Base-by-base conservation (phyloP, 2,329 filamentous ascomycete genomes). In the Beauveria medogensis region DNA sequence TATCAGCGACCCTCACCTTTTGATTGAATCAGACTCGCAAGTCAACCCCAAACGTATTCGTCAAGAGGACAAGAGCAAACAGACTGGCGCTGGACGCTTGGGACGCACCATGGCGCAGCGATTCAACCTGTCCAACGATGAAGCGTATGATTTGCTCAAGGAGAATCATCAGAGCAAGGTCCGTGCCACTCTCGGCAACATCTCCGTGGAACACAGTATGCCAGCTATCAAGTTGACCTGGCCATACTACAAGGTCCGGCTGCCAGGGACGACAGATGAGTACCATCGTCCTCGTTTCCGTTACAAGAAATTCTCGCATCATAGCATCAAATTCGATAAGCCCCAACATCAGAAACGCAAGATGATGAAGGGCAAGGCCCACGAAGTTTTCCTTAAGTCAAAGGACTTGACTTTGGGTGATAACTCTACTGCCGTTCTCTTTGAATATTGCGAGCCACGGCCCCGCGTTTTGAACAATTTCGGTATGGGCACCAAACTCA, bases 101-200 rank as follows among this genome's bases (percentile, higher is more conserved):
- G 85, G 87, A 3, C 89, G 88, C 59, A 86, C 90, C 60, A 82
- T 96, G 41, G 84, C 84, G 43, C 84, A 88, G 66, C 87, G 93
- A 47, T 99, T 96, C 80, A 97, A 97, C 71, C 90, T 95, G 62
- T 96, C 92, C 34, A 97, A 97, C 65, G 94, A 99, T 69, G 89
- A 94, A 62, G 92, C 92, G 2, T 99, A 99, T 72, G 92, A 97
- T 70, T 85, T 92, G 63, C 83, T 99, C 50, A 97, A 97, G 74
- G 92, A 96, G 73, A 97, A 97, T 70, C 92, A 96, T 70, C 91
- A 96, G 75, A 92, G 91, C 80, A 97, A 96, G 74, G 90, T 99
- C 63, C 87, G 94, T 66, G 94, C 92, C 57, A 96, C 91, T 1
- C 84, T 99, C 63, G 91, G 92, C 51, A 93, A 92, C 69, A 85